phyloP scores from a whole-genome alignment of 805 yeast genomes.

The Barnettozyma siamensis region DNA sequence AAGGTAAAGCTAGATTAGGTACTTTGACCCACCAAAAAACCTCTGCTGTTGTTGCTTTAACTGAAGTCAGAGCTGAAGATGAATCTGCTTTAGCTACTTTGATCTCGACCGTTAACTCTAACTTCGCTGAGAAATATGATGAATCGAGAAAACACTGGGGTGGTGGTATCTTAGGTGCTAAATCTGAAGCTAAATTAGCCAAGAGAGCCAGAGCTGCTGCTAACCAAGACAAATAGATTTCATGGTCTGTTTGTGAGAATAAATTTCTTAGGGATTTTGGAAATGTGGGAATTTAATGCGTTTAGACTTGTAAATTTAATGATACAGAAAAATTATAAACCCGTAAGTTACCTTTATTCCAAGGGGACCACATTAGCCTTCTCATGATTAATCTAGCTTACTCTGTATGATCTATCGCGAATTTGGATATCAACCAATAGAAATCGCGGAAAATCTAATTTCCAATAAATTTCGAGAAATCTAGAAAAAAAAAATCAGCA shows the following conservation, averaged over 20 bases:
- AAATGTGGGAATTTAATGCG: background rate
- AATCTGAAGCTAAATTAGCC: slow-evolving; percentile 77
- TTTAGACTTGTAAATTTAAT: background rate
- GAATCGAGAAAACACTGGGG: slow-evolving; percentile 99
- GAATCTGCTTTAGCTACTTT: slow-evolving; percentile 92
- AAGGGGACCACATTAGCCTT: too few relatives aligned
- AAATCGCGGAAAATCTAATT: slow-evolving; percentile 13
- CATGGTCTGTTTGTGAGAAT: background rate
- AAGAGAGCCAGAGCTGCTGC: slow-evolving; percentile 20
- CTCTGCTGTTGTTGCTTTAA: slow-evolving; percentile 94
- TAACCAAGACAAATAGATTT: background rate
- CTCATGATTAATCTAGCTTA: too few relatives aligned
- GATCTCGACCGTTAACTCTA: slow-evolving; percentile 87
- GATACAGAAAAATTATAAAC: background rate
- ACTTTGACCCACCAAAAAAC: slow-evolving; percentile 97
- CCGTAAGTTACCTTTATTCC: too few relatives aligned
- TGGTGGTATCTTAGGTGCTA: slow-evolving; percentile 97
- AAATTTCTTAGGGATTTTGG: background rate
- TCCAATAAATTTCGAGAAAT: slow-evolving; percentile 10
- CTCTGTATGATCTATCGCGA: background rate
- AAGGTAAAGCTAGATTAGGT: slow-evolving; percentile 98
- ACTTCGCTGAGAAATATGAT: slow-evolving; percentile 92
- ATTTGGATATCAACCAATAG: slow-evolving; percentile 15
- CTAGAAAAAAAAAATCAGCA: slow-evolving; percentile 2
- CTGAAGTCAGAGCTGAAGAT: slow-evolving; percentile 92